These are phyloP conservation scores for Leccinum longicurvipes DNA, from an alignment of 768 basidiomycete species.

Conservation along the genomic window DNA sequence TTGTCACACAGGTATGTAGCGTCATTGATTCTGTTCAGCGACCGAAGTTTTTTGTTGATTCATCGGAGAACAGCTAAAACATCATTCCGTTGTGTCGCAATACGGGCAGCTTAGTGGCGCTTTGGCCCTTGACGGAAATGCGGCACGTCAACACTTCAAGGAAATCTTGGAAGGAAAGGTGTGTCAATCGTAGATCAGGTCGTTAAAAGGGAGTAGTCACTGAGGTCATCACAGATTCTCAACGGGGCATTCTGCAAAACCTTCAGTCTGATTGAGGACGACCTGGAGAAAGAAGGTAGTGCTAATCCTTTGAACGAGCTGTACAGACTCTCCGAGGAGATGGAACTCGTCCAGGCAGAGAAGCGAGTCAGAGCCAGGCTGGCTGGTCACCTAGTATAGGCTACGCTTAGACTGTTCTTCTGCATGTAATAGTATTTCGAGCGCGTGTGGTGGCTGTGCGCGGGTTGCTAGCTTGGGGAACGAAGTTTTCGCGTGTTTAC, in stretches of 20 bases:
- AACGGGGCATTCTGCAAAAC: slow-evolving; percentile 57
- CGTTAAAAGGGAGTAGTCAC: neutral
- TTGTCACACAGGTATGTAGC: slow-evolving; percentile 47
- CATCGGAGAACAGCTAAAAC: slow-evolving; percentile 43
- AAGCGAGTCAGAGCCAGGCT: slow-evolving; percentile 52
- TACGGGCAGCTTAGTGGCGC: slow-evolving; percentile 60
- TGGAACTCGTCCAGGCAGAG: slow-evolving; percentile 57
- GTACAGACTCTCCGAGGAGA: slow-evolving; percentile 48
- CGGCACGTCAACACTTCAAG: slow-evolving; percentile 50
- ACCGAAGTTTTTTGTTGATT: neutral
- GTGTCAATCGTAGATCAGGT: slow-evolving; percentile 1
- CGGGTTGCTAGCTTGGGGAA: slow-evolving; percentile 9
- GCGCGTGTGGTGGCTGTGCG: slow-evolving; percentile 24
- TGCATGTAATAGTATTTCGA: neutral
- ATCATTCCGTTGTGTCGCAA: slow-evolving; percentile 60
- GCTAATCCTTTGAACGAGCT: slow-evolving; percentile 54
- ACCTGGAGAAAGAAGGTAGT: slow-evolving; percentile 52
- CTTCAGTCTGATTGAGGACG: slow-evolving; percentile 53
- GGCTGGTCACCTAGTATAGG: slow-evolving; percentile 37
- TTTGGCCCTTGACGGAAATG: slow-evolving; percentile 50
- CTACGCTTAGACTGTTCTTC: neutral
- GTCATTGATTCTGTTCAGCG: neutral
- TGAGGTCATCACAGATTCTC: slow-evolving; percentile 39
- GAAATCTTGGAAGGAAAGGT: slow-evolving; percentile 59
- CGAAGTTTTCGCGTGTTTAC: slow-evolving; percentile 37